phyloP scores from a whole-genome alignment of 805 yeast species.

The Zygotorulaspora florentina region DNA sequence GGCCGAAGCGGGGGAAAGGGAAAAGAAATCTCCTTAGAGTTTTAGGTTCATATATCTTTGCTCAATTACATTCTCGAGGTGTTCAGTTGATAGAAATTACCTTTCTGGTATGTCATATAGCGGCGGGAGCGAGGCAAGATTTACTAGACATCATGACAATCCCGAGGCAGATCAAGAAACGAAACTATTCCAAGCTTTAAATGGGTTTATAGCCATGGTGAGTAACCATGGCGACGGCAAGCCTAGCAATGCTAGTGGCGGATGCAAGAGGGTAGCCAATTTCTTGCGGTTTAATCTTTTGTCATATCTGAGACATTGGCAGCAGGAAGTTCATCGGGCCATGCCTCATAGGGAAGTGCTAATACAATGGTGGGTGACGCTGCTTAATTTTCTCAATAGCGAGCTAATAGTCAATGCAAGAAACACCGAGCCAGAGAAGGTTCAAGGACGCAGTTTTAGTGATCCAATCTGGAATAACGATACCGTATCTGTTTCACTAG shows the following conservation, averaged over 20 bases:
- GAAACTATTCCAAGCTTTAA: conserved; percentile 23
- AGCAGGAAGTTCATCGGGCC: conserved; percentile 5
- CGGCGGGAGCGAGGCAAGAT: background rate
- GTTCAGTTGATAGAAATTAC: background rate
- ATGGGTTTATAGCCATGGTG: conserved; percentile 17
- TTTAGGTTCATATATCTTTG: too few species aligned
- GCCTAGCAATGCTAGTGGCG: background rate
- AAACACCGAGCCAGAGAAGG: background rate
- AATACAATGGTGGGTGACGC: conserved; percentile 34
- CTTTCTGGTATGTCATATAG: background rate
- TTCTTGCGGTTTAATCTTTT: conserved; percentile 16
- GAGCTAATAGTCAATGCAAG: conserved; percentile 11
- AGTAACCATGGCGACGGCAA: conserved; percentile 9
- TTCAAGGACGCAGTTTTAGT: conserved; percentile 2
- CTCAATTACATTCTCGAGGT: too few species aligned
- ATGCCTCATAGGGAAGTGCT: conserved; percentile 18
- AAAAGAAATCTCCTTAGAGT: too few species aligned
- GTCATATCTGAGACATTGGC: conserved; percentile 16
- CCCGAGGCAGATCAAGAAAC: conserved; percentile 13
- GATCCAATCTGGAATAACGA: conserved; percentile 19
- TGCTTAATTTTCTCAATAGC: conserved; percentile 25
- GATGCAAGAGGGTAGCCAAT: conserved; percentile 12
- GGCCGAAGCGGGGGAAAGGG: too few species aligned
- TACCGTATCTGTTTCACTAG: conserved; percentile 31
- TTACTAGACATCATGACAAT: background rate